Evolutionary conservation across 1,139 yeast species (phyloP).

Genomic region (Lodderomyces margitis): DNA sequence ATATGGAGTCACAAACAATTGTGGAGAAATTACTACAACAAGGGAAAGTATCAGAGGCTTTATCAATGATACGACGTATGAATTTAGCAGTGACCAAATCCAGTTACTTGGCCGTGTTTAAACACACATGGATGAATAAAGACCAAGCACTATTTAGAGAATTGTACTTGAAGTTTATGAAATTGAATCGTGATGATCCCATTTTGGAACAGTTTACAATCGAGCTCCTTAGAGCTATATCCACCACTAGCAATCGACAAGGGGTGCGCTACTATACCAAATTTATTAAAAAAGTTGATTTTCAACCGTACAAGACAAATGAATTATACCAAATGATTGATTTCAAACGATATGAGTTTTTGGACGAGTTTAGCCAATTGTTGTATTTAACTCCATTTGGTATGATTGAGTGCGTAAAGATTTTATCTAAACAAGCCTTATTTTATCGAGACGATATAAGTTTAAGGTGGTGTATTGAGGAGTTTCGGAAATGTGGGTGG

Average conservation of each 20-base stretch:
- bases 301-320: neutral
- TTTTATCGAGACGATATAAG: slow-evolving; percentile 23
- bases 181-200: slow-evolving; percentile 3
- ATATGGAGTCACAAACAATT: slow-evolving; percentile 28
- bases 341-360: slow-evolving; percentile 15
- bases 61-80: slow-evolving; percentile 21
- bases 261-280: slow-evolving; percentile 13
- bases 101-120: slow-evolving; percentile 26
- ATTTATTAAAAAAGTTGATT: slow-evolving; percentile 5
- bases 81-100: slow-evolving; percentile 23
- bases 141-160: slow-evolving; percentile 3
- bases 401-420: slow-evolving; percentile 15
- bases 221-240: slow-evolving; percentile 14
- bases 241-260: slow-evolving; percentile 13
- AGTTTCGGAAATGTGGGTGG: slow-evolving; percentile 32
- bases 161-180: slow-evolving; percentile 6
- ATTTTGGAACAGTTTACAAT: slow-evolving; percentile 6
- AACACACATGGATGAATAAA: slow-evolving; percentile 10
- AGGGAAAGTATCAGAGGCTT: slow-evolving; percentile 23
- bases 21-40: slow-evolving; percentile 27
- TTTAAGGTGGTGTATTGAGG: slow-evolving; percentile 33
- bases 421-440: slow-evolving; percentile 24
- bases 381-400: slow-evolving; percentile 8
- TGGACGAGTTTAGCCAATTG: slow-evolving; percentile 13
- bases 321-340: slow-evolving; percentile 6